Base-by-base conservation (phyloP, 2,329 filamentous ascomycete species). In the Alternaria sp. region DNA sequence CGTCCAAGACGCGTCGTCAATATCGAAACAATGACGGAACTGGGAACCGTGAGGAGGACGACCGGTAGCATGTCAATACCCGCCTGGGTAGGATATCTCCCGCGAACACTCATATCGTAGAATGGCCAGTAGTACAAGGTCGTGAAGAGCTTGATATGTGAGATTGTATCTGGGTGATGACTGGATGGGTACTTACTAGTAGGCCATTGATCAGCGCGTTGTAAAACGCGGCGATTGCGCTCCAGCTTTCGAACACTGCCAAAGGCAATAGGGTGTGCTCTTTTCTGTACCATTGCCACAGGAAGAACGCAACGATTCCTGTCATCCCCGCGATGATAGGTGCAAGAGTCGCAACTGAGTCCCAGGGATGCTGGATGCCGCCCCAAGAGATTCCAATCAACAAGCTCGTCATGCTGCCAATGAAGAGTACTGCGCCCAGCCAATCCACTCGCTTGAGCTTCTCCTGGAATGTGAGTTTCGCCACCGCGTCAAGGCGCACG, bases 321-420 rank as follows among this genome's bases (percentile, higher is more conserved):
- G 56, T 54, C 4, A 67, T 50, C 0, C 82, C 83, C 4, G 80
- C 23, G 0, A 77, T 66, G 32, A 84, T 69, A 0, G 83, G 81
- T 12, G 78, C 72, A 12, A 84, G 55, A 0, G 81, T 82, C 44
- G 75, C 76, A 65, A 74, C 81, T 23, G 76, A 76, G 7, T 53
- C 53, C 83, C 83, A 85, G 0, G 72, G 61, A 53, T 80, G 78
- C 25, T 76, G 71, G 2, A 77, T 72, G 3, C 83, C 83, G 3
- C 79, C 82, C 77, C 81, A 84, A 6, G 80, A 81, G 6, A 84
- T 62, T 0, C 80, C 81, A 19, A 84, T 70, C 1, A 85, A 76
- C 25, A 84, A 76, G 55, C 66, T 73, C 0, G 77, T 80, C 17
- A 78, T 69, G 1, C 78, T 76, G 5, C 79, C 66, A 11, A 82